These are phyloP conservation scores for Novymonas esmeraldas DNA, from an alignment of 208 protist genomes.

Conservation along the genomic window DNA sequence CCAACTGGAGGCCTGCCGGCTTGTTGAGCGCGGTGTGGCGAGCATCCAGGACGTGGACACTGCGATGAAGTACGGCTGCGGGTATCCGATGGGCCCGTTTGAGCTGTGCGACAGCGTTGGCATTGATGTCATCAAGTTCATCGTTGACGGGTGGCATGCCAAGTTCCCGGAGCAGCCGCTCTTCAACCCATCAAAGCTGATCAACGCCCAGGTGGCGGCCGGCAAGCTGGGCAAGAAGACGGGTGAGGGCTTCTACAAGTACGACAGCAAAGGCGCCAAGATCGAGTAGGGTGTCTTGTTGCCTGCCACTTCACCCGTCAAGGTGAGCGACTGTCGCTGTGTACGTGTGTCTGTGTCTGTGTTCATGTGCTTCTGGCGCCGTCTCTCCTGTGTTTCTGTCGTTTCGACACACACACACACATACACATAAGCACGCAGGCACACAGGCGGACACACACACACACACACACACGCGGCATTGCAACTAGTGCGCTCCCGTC, in stretches of 20 bases:
- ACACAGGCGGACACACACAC: too few species aligned
- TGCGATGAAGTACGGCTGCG: conserved; percentile 90
- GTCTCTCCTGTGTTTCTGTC: too few species aligned
- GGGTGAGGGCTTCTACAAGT: conserved; percentile 90
- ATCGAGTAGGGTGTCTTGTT: conserved; percentile 13
- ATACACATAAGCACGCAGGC: too few species aligned
- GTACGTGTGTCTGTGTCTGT: neutral
- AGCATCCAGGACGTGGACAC: conserved; percentile 81
- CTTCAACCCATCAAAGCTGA: conserved; percentile 60
- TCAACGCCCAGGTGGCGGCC: conserved; percentile 57
- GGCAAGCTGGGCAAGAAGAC: conserved; percentile 90
- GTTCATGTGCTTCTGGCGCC: too few species aligned
- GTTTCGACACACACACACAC: too few species aligned
- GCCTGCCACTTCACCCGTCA: too few species aligned
- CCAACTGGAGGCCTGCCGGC: conserved; percentile 71
- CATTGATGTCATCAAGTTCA: conserved; percentile 71
- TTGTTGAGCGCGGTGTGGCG: conserved; percentile 83
- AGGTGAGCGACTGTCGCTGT: too few species aligned
- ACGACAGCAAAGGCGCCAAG: conserved; percentile 40
- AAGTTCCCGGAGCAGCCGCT: conserved; percentile 59
- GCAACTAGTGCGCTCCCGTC: too few species aligned
- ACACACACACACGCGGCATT: too few species aligned
- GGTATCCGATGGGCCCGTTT: conserved; percentile 92
- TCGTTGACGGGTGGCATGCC: conserved; percentile 76
- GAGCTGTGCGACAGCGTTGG: conserved; percentile 78